Evolutionary conservation across 1,284 basidiomycete genomes (phyloP).

Genomic region (Phaffia rhodozyma): DNA sequence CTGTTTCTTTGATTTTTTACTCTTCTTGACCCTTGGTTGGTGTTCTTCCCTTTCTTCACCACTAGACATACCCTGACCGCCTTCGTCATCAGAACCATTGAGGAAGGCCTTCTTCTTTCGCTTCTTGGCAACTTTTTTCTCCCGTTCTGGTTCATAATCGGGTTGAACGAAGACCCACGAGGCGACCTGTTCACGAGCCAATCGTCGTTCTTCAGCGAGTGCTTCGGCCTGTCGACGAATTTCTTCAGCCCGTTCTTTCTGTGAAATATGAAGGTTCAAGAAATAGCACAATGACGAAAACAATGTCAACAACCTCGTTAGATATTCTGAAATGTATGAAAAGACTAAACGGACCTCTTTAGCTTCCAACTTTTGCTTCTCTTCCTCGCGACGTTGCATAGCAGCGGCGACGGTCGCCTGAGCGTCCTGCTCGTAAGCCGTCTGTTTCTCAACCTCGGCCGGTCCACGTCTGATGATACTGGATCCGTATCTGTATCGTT

Average conservation of each 20-base stretch:
- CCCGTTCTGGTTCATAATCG: constrained; percentile 39
- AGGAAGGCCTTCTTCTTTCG: constrained; percentile 44
- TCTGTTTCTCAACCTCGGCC: constrained; percentile 60
- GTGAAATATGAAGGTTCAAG: constrained; percentile 9
- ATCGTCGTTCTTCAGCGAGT: constrained; percentile 54
- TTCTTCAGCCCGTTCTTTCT: constrained; percentile 44
- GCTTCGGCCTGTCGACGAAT: constrained; percentile 21
- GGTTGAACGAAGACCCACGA: constrained; percentile 54
- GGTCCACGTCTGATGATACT: constrained; percentile 66
- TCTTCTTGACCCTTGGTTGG: constrained; percentile 41
- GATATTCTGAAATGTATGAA: too few species aligned
- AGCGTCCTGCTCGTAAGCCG: constrained; percentile 58
- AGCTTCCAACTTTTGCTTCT: constrained; percentile 32
- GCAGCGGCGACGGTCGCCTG: constrained; percentile 63
- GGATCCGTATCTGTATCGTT: constrained; percentile 75
- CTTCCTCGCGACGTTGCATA: constrained; percentile 36
- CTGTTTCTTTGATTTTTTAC: constrained; percentile 30
- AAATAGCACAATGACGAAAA: constrained; percentile 20
- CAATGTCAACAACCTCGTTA: constrained; percentile 21
- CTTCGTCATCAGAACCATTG: neutral
- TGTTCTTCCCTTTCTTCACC: constrained; percentile 38
- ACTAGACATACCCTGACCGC: neutral
- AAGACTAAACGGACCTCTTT: constrained; percentile 26
- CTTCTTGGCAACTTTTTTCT: constrained; percentile 52
- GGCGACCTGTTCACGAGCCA: constrained; percentile 63